Conservation (phyloP, 73 alveolate species). For the Strombidium stylifer region DNA sequence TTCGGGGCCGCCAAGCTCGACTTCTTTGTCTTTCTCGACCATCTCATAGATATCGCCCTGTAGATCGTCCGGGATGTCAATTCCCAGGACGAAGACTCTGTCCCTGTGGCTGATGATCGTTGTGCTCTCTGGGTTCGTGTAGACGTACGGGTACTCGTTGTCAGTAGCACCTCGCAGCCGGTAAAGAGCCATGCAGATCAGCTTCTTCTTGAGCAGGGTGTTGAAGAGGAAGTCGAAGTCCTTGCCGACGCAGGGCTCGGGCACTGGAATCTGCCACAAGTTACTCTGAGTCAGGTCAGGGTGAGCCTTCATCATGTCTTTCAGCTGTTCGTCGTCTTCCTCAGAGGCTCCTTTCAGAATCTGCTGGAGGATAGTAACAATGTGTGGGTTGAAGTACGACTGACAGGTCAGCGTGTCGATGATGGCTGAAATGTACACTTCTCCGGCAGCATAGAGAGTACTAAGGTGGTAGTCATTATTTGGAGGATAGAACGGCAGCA, state of each 20-base stretch:
- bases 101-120: conserved; percentile 80
- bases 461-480: conserved; percentile 73
- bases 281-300: conserved; percentile 89
- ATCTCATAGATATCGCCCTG: not conserved
- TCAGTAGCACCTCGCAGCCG: conserved; percentile 95
- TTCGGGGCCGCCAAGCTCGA: not conserved
- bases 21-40: not conserved
- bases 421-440: conserved; percentile 92
- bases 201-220: conserved; percentile 78
- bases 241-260: conserved; percentile 92
- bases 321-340: conserved; percentile 72
- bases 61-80: conserved; percentile 44
- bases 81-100: conserved; percentile 76
- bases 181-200: conserved; percentile 88
- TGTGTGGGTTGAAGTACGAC: conserved; percentile 94
- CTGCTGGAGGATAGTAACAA: conserved; percentile 91
- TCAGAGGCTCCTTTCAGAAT: conserved; percentile 83
- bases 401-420: conserved; percentile 96
- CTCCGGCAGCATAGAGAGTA: conserved; percentile 94
- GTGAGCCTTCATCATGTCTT: conserved; percentile 80
- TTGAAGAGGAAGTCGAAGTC: conserved; percentile 87
- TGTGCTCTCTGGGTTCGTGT: conserved; percentile 85
- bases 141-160: conserved; percentile 92
- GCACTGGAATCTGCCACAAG: conserved; percentile 94
- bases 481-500: conserved; percentile 66